A percentile compares a stretch with the other conserved stretches of the same genome.
Conservation (phyloP, 1,139 yeast genomes). For the Sugiyamaella japonica region DNA sequence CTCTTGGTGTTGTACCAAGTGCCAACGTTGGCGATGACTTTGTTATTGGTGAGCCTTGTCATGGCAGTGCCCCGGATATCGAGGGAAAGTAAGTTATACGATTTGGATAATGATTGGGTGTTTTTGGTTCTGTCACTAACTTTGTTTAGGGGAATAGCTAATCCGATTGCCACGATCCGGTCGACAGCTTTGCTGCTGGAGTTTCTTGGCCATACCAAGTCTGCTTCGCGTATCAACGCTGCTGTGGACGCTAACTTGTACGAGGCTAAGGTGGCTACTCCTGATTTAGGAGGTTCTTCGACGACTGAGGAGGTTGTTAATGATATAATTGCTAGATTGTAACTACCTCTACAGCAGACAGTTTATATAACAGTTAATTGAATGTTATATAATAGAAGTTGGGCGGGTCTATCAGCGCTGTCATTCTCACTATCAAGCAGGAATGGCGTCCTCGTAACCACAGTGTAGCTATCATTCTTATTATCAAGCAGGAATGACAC, state of each 20-base stretch:
- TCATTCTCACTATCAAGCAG: no score
- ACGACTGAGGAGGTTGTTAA: constrained; percentile 82
- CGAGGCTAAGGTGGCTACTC: constrained; percentile 81
- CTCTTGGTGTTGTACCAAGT: constrained; percentile 96
- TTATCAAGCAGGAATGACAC: no score
- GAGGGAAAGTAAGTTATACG: constrained; percentile 68
- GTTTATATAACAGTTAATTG: not conserved
- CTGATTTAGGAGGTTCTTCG: constrained; percentile 90
- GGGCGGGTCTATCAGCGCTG: no score
- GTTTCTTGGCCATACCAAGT: constrained; percentile 86
- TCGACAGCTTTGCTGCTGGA: constrained; percentile 97
- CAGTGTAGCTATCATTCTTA: no score
- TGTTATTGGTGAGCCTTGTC: constrained; percentile 99
- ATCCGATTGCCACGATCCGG: constrained; percentile 97
- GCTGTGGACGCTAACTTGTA: constrained; percentile 93
- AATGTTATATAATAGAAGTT: not conserved
- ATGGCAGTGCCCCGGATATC: constrained; percentile 98
- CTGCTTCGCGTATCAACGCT: constrained; percentile 87
- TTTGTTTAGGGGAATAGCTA: constrained; percentile 62
- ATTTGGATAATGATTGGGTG: not conserved
- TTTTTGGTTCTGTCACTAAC: constrained; percentile 1
- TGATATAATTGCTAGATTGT: constrained; percentile 66
- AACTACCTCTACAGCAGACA: constrained; percentile 25
- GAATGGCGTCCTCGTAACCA: no score
- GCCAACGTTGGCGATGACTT: constrained; percentile 96